These are phyloP conservation scores for Coleophoma crateriformis DNA, from an alignment of 2,329 filamentous ascomycete species.

Conservation along the genomic window DNA sequence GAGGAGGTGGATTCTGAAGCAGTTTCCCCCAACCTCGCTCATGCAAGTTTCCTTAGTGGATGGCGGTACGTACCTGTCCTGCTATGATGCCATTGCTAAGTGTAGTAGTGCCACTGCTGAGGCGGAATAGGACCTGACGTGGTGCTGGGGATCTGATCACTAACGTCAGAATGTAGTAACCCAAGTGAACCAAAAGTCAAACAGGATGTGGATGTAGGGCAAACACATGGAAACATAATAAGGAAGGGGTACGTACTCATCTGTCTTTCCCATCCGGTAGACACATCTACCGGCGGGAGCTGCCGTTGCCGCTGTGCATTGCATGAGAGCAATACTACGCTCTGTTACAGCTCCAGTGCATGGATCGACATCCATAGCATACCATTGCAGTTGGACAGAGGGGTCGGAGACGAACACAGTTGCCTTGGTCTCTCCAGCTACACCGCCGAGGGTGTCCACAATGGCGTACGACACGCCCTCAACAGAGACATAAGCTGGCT, in stretches of 20 bases:
- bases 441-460: conserved; percentile 26
- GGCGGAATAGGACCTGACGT: too few species aligned
- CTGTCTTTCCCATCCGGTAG: conserved; percentile 22
- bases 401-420: conserved; percentile 29
- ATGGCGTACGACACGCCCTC: conserved; percentile 34
- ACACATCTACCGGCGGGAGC: conserved; percentile 32
- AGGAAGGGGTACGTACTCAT: conserved; percentile 15
- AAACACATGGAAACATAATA: too few species aligned
- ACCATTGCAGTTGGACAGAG: conserved; percentile 28
- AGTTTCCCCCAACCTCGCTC: too few species aligned
- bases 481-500: conserved; percentile 33
- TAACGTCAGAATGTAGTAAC: too few species aligned
- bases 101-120: too few species aligned
- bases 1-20: too few species aligned
- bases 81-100: too few species aligned
- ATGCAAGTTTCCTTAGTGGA: too few species aligned
- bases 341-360: conserved; percentile 34
- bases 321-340: conserved; percentile 27
- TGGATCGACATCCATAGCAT: conserved; percentile 34
- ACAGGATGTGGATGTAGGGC: too few species aligned
- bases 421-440: conserved; percentile 28
- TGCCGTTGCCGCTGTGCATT: conserved; percentile 13
- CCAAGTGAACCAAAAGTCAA: too few species aligned
- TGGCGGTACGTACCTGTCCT: too few species aligned
- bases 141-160: too few species aligned